These are phyloP conservation scores for Globisporangium uncinulatum DNA, from an alignment of 352 stramenopile genomes.

Conservation along the genomic window DNA sequence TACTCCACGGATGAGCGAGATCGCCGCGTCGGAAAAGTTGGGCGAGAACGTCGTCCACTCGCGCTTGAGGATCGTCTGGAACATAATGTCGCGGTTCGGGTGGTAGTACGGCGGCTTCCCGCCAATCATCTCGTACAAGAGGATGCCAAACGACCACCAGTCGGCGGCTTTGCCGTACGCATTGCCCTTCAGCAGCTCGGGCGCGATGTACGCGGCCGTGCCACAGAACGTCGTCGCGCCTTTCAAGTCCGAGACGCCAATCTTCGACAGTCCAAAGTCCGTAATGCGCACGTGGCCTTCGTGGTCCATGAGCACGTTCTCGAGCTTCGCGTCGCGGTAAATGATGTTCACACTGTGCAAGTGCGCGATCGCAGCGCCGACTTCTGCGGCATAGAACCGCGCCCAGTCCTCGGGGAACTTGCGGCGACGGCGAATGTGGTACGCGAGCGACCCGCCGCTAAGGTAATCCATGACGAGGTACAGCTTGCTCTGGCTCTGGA, in stretches of 20 bases:
- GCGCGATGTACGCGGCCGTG: conserved; percentile 91
- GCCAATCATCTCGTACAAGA: conserved; percentile 96
- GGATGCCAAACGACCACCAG: conserved; percentile 93
- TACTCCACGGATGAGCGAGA: conserved; percentile 91
- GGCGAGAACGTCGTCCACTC: conserved; percentile 94
- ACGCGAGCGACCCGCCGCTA: conserved; percentile 86
- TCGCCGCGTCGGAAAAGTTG: conserved; percentile 87
- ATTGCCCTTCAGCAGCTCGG: conserved; percentile 87
- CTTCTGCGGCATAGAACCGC: conserved; percentile 94
- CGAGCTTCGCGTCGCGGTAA: conserved; percentile 94
- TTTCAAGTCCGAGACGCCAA: conserved; percentile 81
- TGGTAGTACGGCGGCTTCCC: conserved; percentile 90
- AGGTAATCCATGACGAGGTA: conserved; percentile 94
- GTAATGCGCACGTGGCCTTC: conserved; percentile 93
- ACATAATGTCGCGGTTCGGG: conserved; percentile 90
- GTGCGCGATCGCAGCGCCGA: conserved; percentile 87
- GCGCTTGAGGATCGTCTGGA: conserved; percentile 89
- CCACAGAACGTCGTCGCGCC: conserved; percentile 92
- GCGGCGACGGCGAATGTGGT: conserved; percentile 82
- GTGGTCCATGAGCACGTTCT: conserved; percentile 94
- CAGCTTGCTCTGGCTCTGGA: conserved; percentile 91
- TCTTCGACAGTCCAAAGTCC: conserved; percentile 93
- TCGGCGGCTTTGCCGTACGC: conserved; percentile 90
- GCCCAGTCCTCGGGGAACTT: conserved; percentile 89
- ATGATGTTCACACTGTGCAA: conserved; percentile 95